Evolutionary conservation across 176 grass and related monocot genomes (phyloP), one percentile per base, ranked within the genome.

Genomic region (Juncus inflexus): DNA sequence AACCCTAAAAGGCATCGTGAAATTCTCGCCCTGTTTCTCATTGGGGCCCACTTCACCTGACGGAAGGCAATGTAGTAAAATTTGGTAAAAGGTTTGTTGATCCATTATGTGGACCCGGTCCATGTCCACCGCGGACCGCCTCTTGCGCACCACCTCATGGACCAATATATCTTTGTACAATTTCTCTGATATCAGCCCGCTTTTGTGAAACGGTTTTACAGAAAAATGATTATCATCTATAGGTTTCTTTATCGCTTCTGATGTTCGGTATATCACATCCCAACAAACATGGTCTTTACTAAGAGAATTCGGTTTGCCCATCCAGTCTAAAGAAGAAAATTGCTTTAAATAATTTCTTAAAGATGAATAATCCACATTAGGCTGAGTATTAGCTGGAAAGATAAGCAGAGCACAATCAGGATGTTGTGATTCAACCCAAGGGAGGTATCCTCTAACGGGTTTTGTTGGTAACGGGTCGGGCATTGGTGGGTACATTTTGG

Each of bases 251-350:
- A 90, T 72, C 9, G 85, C 81, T 66, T 90, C 79, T 0, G 87
- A 86, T 0, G 87, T 90, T 45, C 50, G 71, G 79, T 88, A 96
- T 58, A 96, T 88, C n/a, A 90, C 70, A 65, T 90, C 70, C 91
- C 91, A 96, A 66, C 83, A 86, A 35, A 96, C 79, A 76, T 96
- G 91, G 51, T 96, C 84, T 72, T 90, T 88, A 37, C 84, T 90
- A 13, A 96, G 87, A 6, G 47, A 52, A 54, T 90, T 90, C 2
- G 79, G 79, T 70, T 80, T 86, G 14, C 91, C 87, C 10, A 61
- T 58, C 84, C 83, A 90, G 2, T 83, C 76, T 61, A 85, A 37
- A 39, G 7, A 55, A 39, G 86, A 61, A 3, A 90, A 85, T 42
- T 13, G 42, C 35, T 36, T 76, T 12, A 85, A 16, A 9, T 37